A percentile compares a stretch with the other conserved stretches of the same genome.
These are phyloP conservation scores for Oehlia diaphana DNA, from an alignment of 192 early-diverging fungal species.

Conservation along the genomic window DNA sequence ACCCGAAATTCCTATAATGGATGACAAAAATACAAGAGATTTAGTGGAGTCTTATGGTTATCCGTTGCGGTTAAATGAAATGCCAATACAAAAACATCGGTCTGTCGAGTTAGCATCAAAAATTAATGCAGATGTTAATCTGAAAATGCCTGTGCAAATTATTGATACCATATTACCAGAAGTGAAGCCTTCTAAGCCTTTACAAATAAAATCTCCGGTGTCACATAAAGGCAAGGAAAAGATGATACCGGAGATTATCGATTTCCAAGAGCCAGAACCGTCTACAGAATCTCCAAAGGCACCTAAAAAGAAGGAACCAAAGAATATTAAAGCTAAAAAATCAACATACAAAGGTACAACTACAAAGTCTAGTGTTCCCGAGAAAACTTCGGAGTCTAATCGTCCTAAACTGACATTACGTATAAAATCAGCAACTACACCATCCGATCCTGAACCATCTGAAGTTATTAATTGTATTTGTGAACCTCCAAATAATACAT, in stretches of 20 bases:
- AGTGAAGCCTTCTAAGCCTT: neutral
- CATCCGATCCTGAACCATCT: neutral
- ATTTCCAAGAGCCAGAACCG: neutral
- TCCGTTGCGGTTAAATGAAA: neutral
- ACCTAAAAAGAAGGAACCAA: neutral
- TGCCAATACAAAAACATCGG: neutral
- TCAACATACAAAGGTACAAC: neutral
- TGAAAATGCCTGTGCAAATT: neutral
- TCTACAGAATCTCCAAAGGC: neutral
- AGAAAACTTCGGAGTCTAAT: neutral
- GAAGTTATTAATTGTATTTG: constrained; percentile 62
- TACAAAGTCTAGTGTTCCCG: neutral
- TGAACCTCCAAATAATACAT: constrained; percentile 44
- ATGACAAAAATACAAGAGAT: neutral
- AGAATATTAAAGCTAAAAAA: neutral
- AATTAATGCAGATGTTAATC: neutral
- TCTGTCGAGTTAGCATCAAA: neutral
- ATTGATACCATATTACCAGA: neutral
- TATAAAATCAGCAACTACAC: constrained; percentile 27
- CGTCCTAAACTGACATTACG: neutral
- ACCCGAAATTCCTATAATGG: neutral
- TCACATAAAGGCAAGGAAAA: constrained; percentile 11
- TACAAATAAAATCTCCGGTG: neutral
- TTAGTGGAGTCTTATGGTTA: neutral
- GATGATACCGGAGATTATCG: neutral